phyloP scores from a whole-genome alignment of 2,329 filamentous ascomycete genomes.

The Claviceps citrina region DNA sequence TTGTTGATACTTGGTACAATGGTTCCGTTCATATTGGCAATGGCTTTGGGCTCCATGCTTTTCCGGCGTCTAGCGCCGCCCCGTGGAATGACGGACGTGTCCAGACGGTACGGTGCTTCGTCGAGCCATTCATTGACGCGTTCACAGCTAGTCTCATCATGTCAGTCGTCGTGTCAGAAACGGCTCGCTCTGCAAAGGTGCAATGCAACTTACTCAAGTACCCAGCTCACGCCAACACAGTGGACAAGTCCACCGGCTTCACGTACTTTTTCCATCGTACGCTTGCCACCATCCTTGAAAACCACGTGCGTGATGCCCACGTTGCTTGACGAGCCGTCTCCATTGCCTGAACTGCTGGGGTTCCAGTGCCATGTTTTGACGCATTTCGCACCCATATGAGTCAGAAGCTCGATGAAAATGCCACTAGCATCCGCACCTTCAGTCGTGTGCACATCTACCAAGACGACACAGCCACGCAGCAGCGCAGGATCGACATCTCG shows the following conservation, averaged over 20 bases:
- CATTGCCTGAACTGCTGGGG: slow-evolving; percentile 24
- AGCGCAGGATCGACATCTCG: slow-evolving; percentile 36
- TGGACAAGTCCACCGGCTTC: slow-evolving; percentile 59
- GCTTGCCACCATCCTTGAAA: slow-evolving; percentile 71
- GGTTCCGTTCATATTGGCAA: slow-evolving; percentile 54
- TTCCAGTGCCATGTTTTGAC: slow-evolving; percentile 66
- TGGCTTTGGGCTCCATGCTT: slow-evolving; percentile 62
- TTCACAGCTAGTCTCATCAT: slow-evolving; percentile 40
- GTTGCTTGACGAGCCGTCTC: slow-evolving; percentile 29
- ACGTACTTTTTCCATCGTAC: slow-evolving; percentile 67
- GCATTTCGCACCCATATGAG: slow-evolving; percentile 67
- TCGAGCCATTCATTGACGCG: slow-evolving; percentile 63
- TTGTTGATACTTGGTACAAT: slow-evolving; percentile 32
- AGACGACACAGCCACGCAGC: slow-evolving; percentile 59
- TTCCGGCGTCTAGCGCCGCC: slow-evolving; percentile 59
- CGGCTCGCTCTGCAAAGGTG: no score
- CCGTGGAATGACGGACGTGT: slow-evolving; percentile 50
- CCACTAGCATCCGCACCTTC: slow-evolving; percentile 67
- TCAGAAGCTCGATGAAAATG: slow-evolving; percentile 67
- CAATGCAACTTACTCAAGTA: slow-evolving; percentile 66
- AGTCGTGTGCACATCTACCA: slow-evolving; percentile 69
- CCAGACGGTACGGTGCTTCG: slow-evolving; percentile 53
- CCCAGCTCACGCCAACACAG: slow-evolving; percentile 79
- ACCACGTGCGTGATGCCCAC: slow-evolving; percentile 77
- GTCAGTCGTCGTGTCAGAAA: slow-evolving; percentile 21